Conservation (phyloP, 1,139 yeast species). For the Sugiyamaella sp. region DNA sequence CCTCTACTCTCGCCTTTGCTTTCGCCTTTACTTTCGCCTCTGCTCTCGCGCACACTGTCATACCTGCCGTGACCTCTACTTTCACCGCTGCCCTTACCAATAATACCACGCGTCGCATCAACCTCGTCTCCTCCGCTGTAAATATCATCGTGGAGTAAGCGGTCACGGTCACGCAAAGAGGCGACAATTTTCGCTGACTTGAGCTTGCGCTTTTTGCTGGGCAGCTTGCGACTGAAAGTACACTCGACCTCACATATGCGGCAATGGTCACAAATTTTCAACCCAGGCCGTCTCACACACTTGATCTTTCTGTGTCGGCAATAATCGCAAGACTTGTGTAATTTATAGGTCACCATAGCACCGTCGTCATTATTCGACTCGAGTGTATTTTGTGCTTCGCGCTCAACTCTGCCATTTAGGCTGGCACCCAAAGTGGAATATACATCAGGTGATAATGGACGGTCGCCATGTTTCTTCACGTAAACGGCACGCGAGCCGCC, state of each 20-base stretch:
- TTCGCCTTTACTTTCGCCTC: too few species aligned
- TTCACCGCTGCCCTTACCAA: neutral
- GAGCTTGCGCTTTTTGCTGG: conserved; percentile 27
- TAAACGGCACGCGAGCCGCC: too few species aligned
- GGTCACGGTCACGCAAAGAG: neutral
- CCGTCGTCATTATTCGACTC: neutral
- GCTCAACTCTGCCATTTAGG: too few species aligned
- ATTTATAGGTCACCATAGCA: conserved; percentile 16
- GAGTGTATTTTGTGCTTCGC: too few species aligned
- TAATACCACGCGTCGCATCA: neutral
- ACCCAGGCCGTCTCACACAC: conserved; percentile 24
- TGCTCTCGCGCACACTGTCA: too few species aligned
- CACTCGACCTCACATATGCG: conserved; percentile 29
- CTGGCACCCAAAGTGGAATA: too few species aligned
- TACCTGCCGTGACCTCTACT: too few species aligned
- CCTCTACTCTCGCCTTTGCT: too few species aligned
- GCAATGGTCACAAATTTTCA: conserved; percentile 29
- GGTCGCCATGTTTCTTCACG: too few species aligned
- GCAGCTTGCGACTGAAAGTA: conserved; percentile 27
- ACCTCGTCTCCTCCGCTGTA: neutral
- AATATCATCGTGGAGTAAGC: neutral
- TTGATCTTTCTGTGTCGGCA: conserved; percentile 33
- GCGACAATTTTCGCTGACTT: conserved; percentile 31
- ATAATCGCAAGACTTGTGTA: conserved; percentile 32
- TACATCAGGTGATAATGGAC: too few species aligned